Evolutionary conservation across 2,329 filamentous ascomycete species (phyloP).

Genomic region (Zasmidium citrigriseum): DNA sequence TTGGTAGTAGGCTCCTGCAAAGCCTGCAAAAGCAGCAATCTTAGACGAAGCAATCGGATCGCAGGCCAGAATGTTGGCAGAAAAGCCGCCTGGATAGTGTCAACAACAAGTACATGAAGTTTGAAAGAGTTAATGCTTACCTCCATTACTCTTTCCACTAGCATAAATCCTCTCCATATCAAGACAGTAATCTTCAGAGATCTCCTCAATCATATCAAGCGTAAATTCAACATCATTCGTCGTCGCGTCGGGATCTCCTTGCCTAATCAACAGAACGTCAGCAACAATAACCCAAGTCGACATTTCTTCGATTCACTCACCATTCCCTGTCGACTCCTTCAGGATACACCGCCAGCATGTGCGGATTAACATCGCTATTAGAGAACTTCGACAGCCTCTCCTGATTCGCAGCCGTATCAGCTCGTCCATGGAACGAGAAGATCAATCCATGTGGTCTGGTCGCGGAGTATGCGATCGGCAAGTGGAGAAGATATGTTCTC

Average conservation of each 20-base stretch:
- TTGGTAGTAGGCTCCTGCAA: conserved; percentile 47
- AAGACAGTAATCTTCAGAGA: conserved; percentile 46
- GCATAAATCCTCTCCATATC: conserved; percentile 45
- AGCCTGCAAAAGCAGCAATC: conserved; percentile 52
- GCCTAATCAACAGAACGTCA: conserved; percentile 15
- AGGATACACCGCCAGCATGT: conserved; percentile 49
- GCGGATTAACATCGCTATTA: conserved; percentile 44
- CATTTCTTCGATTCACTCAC: background rate
- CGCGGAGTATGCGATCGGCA: conserved; percentile 42
- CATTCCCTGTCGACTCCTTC: conserved; percentile 39
- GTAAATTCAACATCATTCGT: conserved; percentile 47
- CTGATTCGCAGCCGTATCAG: conserved; percentile 38
- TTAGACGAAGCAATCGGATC: conserved; percentile 41
- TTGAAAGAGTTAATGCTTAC: conserved; percentile 39
- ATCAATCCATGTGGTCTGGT: conserved; percentile 43
- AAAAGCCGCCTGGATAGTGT: conserved; percentile 40
- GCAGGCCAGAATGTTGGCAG: conserved; percentile 50
- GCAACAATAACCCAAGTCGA: too few species aligned
- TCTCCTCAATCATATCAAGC: conserved; percentile 41
- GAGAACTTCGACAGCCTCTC: conserved; percentile 48
- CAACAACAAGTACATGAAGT: conserved; percentile 33
- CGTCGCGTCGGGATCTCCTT: conserved; percentile 43
- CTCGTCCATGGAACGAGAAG: conserved; percentile 50
- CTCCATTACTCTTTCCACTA: conserved; percentile 56
- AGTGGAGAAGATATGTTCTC: conserved; percentile 41